Conservation (phyloP, 2,329 filamentous ascomycete genomes). For the Fonsecaea multimorphosa region DNA sequence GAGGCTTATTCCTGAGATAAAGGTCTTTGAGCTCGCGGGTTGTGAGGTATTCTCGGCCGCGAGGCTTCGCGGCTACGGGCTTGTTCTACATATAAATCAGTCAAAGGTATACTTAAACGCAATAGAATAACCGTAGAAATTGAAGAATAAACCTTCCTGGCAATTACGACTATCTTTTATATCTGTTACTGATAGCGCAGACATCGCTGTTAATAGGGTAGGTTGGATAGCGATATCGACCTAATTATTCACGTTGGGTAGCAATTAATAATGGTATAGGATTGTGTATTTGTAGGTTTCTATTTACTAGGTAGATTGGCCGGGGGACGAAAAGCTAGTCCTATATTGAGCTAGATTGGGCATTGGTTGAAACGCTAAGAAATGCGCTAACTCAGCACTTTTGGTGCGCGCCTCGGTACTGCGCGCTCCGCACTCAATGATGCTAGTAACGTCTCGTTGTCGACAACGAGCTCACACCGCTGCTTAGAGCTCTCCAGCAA, state of each 20-base stretch:
- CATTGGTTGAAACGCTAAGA: too few relatives aligned
- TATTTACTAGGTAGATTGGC: neutral
- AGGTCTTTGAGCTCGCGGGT: neutral
- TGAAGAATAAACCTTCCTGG: neutral
- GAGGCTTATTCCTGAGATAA: neutral
- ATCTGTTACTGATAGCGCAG: neutral
- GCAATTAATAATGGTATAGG: neutral
- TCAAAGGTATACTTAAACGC: neutral
- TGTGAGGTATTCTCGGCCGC: neutral
- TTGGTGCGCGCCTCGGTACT: too few relatives aligned
- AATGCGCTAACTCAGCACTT: too few relatives aligned
- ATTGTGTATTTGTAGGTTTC: neutral
- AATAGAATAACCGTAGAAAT: neutral
- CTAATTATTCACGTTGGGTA: neutral
- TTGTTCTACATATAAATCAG: neutral
- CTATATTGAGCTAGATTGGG: neutral
- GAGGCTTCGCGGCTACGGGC: neutral
- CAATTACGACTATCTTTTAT: neutral
- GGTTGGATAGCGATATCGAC: too few relatives aligned
- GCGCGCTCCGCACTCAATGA: neutral
- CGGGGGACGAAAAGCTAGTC: neutral
- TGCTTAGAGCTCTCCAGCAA: neutral
- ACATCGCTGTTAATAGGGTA: too few relatives aligned
- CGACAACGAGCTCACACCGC: neutral
- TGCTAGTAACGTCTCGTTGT: neutral